These are phyloP conservation scores for Rubus parviflorus DNA, from an alignment of 306 rosid genomes.

Conservation along the genomic window DNA sequence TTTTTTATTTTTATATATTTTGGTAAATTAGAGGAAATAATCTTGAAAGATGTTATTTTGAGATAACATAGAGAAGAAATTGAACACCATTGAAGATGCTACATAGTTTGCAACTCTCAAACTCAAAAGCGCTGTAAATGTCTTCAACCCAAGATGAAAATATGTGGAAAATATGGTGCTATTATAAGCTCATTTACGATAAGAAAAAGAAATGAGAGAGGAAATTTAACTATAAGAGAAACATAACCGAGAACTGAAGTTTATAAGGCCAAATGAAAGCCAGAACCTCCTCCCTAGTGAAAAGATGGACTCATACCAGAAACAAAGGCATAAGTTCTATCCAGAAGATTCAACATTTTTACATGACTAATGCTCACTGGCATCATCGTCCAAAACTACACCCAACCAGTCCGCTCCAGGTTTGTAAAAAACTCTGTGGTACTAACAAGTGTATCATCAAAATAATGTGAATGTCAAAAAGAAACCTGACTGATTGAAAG, in stretches of 20 bases:
- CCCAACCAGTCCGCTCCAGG: slow-evolving; percentile 28
- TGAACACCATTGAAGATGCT: not conserved
- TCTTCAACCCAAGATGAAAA: not conserved
- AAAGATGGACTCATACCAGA: slow-evolving; percentile 16
- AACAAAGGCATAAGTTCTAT: slow-evolving; percentile 6
- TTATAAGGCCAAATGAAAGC: slow-evolving; percentile 3
- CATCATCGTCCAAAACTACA: slow-evolving; percentile 20
- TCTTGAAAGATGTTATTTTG: not conserved
- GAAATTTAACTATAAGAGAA: not conserved
- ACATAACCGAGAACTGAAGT: not conserved
- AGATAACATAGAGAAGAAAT: not conserved
- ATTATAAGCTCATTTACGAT: not conserved
- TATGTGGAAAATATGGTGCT: not conserved
- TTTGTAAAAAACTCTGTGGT: slow-evolving; percentile 30
- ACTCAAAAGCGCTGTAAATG: not conserved
- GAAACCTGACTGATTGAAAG: slow-evolving; percentile 33
- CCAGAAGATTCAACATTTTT: not conserved
- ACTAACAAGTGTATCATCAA: slow-evolving; percentile 15
- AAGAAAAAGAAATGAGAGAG: not conserved
- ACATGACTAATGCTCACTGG: not conserved
- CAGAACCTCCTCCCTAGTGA: slow-evolving; percentile 5
- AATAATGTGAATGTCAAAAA: slow-evolving; percentile 16
- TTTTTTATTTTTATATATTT: too few species aligned
- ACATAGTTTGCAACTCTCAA: not conserved
- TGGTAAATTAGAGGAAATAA: not conserved